Base-by-base conservation (phyloP, 345 rosid genomes). In the Hypericum androsaemum region DNA sequence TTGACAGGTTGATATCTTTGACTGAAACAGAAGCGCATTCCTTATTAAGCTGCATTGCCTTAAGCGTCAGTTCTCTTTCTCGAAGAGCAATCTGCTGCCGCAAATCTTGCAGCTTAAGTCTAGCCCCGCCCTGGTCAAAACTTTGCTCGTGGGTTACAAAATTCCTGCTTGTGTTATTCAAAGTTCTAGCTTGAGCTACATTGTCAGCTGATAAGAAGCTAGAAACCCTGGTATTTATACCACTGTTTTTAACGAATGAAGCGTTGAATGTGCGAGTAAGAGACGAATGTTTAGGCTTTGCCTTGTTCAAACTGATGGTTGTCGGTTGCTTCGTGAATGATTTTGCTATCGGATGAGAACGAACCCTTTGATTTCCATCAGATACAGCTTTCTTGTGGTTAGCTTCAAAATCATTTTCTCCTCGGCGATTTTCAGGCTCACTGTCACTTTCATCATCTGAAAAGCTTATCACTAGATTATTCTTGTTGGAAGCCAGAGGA, bases 11-110 rank as follows among this genome's bases (percentile, higher is more conserved):
- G 59, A 43, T 12, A 15, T 65, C 60, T 52, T 40, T 66, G 38
- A 43, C 43, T n/a, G 78, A 47, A 56, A 62, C 70, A 41, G 63
- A 60, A 63, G 53, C 59, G 22, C 60, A 58, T 54, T 78, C 89
- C 72, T 74, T 84, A 50, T 62, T 80, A 54, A 77, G 85, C 70
- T 67, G 81, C 39, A 74, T 66, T 39, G 78, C 73, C 79, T 76
- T 92, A 51, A 78, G 78, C 78, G 77, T 92, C 75, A 78, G 74
- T 66, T 84, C 86, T 58, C 60, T 79, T 75, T 92, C 98, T 47
- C 94, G 81, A 51, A 69, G 75, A 12, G 94, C 95, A 78, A 92
- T 92, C 84, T 83, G 88, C 81, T 81, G 94, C 74, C 83, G 79
- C 71, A 92, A 76, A 57, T 88, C 96, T 70, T 40, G 77, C 58